These are phyloP conservation scores for Schizosaccharomyces japonicus DNA, from an alignment of 805 yeast genomes.

Conservation along the genomic window DNA sequence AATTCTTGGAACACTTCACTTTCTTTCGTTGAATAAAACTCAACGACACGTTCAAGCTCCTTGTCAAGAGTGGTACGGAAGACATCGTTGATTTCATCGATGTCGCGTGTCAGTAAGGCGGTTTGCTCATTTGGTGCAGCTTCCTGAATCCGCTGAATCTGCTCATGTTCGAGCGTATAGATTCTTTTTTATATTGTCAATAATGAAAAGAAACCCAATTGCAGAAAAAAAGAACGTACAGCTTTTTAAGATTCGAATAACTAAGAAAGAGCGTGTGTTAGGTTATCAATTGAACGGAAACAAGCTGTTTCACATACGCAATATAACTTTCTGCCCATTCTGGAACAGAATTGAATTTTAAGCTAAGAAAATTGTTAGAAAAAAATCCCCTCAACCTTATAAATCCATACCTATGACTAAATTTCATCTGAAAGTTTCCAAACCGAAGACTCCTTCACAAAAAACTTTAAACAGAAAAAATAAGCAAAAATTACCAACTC, in stretches of 20 bases:
- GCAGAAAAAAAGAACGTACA: neutral
- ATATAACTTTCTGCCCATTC: slow-evolving; percentile 90
- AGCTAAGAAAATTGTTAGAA: slow-evolving; percentile 20
- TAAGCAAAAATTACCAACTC: too few species aligned
- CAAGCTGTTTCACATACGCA: slow-evolving; percentile 34
- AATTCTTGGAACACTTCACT: slow-evolving; percentile 28
- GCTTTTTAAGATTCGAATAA: slow-evolving; percentile 5
- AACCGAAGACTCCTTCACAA: too few species aligned
- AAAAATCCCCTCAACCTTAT: neutral
- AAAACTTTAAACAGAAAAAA: too few species aligned
- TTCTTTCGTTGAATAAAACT: slow-evolving; percentile 49
- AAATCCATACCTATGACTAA: neutral
- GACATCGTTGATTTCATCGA: slow-evolving; percentile 25
- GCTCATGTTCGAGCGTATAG: slow-evolving; percentile 55
- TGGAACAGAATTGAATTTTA: slow-evolving; percentile 93
- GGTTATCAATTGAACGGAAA: neutral
- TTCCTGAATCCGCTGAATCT: slow-evolving; percentile 12
- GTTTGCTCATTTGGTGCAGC: slow-evolving; percentile 16
- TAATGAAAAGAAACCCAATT: too few species aligned
- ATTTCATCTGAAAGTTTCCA: too few species aligned
- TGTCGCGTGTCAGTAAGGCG: slow-evolving; percentile 14
- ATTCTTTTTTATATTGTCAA: too few species aligned
- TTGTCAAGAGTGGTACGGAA: slow-evolving; percentile 52
- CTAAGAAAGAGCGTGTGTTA: neutral
- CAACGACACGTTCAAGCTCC: slow-evolving; percentile 54